phyloP scores from a whole-genome alignment of 148 eudicot genomes.

The Suaeda aralocaspica region DNA sequence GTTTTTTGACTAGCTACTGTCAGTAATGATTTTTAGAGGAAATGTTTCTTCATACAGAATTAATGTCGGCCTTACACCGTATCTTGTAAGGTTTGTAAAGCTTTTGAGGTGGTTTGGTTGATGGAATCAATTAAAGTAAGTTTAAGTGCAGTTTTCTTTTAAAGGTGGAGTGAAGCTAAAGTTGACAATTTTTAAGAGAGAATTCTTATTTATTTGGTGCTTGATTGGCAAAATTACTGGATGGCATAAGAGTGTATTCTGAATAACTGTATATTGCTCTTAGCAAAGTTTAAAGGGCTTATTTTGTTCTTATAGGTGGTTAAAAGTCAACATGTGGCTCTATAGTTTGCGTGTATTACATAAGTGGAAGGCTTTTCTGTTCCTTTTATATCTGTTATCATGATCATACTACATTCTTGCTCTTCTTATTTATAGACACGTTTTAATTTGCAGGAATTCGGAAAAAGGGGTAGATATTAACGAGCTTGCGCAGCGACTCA shows the following conservation, averaged over 20 bases:
- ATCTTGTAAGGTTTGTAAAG: background rate
- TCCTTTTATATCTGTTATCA: background rate
- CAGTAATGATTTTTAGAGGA: background rate
- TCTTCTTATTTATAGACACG: background rate
- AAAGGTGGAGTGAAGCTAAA: background rate
- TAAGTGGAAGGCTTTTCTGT: background rate
- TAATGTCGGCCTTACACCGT: background rate
- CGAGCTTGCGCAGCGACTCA: slow-evolving; percentile 49
- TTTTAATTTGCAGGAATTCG: slow-evolving; percentile 20
- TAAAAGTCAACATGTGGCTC: background rate
- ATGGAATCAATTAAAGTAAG: background rate
- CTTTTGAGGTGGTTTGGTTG: background rate
- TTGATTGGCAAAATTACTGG: background rate
- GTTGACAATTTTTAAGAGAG: background rate
- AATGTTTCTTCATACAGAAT: background rate
- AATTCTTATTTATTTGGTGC: background rate
- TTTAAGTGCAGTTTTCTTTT: background rate
- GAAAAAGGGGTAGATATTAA: slow-evolving; percentile 54
- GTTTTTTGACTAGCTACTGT: too few relatives aligned
- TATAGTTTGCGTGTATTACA: background rate
- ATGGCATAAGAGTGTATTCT: background rate
- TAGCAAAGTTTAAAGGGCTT: background rate
- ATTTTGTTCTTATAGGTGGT: background rate
- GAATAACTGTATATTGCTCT: background rate
- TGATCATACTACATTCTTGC: background rate